phyloP scores from a whole-genome alignment of 2,329 filamentous ascomycete genomes.

The Diaporthe aspalathi region DNA sequence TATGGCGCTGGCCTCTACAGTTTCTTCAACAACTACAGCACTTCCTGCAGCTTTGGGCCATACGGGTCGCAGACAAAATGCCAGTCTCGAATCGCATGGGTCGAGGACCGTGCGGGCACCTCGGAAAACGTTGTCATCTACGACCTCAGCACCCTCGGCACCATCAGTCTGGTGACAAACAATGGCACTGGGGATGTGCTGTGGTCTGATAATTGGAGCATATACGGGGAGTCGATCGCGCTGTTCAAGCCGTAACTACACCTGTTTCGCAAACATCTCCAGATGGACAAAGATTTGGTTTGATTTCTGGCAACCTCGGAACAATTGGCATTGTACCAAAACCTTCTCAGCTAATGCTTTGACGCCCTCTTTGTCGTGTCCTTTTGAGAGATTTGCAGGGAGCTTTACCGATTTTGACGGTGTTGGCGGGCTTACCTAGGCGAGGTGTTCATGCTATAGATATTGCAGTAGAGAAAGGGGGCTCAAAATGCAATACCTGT shows the following conservation, averaged over 20 bases:
- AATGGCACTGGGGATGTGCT: conserved; percentile 48
- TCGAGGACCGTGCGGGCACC: conserved; percentile 33
- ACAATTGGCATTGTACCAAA: neutral
- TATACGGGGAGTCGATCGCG: conserved; percentile 47
- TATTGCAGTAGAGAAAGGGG: neutral
- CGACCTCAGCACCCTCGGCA: conserved; percentile 56
- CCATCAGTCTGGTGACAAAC: conserved; percentile 51
- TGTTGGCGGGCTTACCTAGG: neutral
- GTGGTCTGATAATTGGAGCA: conserved; percentile 51
- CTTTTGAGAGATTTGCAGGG: neutral
- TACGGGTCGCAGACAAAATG: conserved; percentile 53
- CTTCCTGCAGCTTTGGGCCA: conserved; percentile 54
- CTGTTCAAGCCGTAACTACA: conserved; percentile 40
- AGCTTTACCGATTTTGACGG: neutral
- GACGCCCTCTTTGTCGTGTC: neutral
- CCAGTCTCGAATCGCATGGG: conserved; percentile 56
- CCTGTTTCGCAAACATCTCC: neutral
- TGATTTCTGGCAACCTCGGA: neutral
- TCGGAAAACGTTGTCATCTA: conserved; percentile 49
- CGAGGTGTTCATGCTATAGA: neutral
- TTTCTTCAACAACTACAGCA: conserved; percentile 74
- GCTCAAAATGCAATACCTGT: neutral
- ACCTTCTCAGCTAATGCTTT: neutral
- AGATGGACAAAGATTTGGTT: neutral
- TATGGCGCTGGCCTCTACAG: conserved; percentile 75